Evolutionary conservation across 306 rosid genomes (phyloP), one percentile per base, ranked within the genome.

Genomic region (Vigna nakashimae): DNA sequence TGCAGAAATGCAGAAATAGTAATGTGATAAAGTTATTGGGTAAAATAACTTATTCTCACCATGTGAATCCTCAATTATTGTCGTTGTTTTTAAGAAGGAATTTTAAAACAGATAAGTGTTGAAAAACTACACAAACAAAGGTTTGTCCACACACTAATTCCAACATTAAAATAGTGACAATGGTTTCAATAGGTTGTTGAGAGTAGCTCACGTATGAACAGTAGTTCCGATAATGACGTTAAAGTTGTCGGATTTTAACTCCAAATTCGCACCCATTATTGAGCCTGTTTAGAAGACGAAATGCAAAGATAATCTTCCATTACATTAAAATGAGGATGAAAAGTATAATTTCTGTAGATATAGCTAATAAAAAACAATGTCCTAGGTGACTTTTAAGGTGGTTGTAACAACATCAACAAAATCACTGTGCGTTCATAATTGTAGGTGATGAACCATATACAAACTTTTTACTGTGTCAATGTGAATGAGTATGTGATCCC

Each of bases 171-270:
- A 42, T 66, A 66, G 3, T 40, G 30, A 18, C 28, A 18, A 22
- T 10, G 74, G 73, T 42, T 76, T 32, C 43, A 43, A 49, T 11
- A 45, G 7, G 59, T 58, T 40, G 71, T 38, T 51, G 62, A 65
- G 40, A 42, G 26, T 7, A 42, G 59, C 59, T 79, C 69, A 75
- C 68, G 81, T 77, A 69, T 75, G 82, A 75, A 79, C 84, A 84
- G 76, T 84, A 26, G 72, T 56, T 79, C 80, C 69, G 82, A 71
- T 34, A 64, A 49, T 40, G 74, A 80, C 49, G 66, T 65, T 79
- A 51, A 30, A 18, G 32, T n/a, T 78, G 77, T 83, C 86, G 64
- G 60, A 50, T 74, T 30, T 67, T 52, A 51, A 58, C 78, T 72
- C 24, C 63, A n/a, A 67, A 26, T n/a, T 28, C 9, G 11, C 16